A percentile compares a stretch with the other conserved stretches of the same genome.
Conservation (phyloP, 352 stramenopile species). For the Aphanomyces invadans region DNA sequence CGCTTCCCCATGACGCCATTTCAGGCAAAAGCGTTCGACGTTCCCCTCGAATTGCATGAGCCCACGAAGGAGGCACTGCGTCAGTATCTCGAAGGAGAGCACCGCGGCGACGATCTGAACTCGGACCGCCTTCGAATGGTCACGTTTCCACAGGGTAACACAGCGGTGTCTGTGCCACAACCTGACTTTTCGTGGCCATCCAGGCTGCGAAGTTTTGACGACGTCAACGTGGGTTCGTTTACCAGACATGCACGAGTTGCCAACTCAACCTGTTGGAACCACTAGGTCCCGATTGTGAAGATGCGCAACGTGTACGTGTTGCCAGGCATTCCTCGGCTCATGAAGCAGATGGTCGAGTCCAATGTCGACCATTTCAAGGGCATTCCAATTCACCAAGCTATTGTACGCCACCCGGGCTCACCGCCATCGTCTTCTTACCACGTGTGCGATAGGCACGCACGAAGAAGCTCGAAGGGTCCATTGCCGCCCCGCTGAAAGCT, state of each 20-base stretch:
- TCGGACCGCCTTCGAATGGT: conserved; percentile 68
- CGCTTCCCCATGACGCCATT: neutral
- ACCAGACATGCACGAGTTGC: neutral
- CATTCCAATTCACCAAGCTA: conserved; percentile 63
- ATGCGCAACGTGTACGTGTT: conserved; percentile 82
- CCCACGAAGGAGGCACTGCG: conserved; percentile 50
- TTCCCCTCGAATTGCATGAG: conserved; percentile 56
- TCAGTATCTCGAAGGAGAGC: conserved; percentile 33
- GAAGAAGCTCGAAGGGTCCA: conserved; percentile 52
- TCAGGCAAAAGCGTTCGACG: conserved; percentile 68
- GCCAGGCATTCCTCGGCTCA: conserved; percentile 70
- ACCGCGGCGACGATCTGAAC: conserved; percentile 42
- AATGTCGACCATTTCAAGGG: conserved; percentile 75
- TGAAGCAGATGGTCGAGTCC: conserved; percentile 71
- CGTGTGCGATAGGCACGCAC: conserved; percentile 47
- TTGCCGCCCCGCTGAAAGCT: conserved; percentile 50
- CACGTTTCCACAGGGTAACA: conserved; percentile 49
- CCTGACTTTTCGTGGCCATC: neutral
- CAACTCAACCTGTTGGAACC: conserved; percentile 23
- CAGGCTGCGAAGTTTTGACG: conserved; percentile 6
- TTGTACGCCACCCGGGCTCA: too few relatives aligned
- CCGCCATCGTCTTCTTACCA: too few relatives aligned
- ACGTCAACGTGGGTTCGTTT: conserved; percentile 13
- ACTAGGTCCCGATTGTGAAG: conserved; percentile 68
- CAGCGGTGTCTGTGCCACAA: too few relatives aligned